Base-by-base conservation (phyloP, 140 eudicot genomes). In the Stevia rebaudiana region DNA sequence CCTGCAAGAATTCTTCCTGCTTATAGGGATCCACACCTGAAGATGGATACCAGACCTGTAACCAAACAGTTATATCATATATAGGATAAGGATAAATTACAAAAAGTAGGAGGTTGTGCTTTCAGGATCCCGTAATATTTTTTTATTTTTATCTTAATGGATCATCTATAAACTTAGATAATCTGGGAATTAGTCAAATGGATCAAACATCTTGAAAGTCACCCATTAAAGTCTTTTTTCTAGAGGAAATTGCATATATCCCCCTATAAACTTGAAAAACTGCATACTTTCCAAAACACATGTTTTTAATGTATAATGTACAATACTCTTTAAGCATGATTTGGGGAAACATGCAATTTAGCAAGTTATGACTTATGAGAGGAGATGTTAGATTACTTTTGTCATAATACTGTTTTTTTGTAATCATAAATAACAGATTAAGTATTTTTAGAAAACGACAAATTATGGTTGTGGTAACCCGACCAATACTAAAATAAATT, bases 1-100 rank as follows among this genome's bases (percentile, higher is more conserved):
- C 98, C 98, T 92, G 98, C 81, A 92, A 83, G 76, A 92, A 92
- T 53, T 85, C 98, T 76, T 92, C 98, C 87, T 92, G 98, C 80
- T 92, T 84, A 77, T 81, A 92, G 71, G 86, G 89, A 62, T 92
- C 87, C 47, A 62, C 84, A 61, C 89, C 98, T 74, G 87, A 78
- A 81, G 98, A 92, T 52, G 98, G 98, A 79, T 88, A 88, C 98
- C 96, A 92, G 44, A 92, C 98, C 98, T 91, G 89, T 44, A 88
- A 78, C 18, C 69, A 79, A 79, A 71, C 79, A 78, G 67, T 68
- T 74, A 67, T 55, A 69, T 78, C 76, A 82, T 79, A 76, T 43
- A 60, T 58, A 63, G 11, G 67, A 50, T 53, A 13, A 40, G 19
- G 39, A 63, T 36, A 35, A 62, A 21, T 28, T 39, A 31, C 7